A percentile compares a stretch with the other conserved stretches of the same genome.
These are phyloP conservation scores for Tolypocladium pustulatum DNA, from an alignment of 2,329 filamentous ascomycete species.

Conservation along the genomic window DNA sequence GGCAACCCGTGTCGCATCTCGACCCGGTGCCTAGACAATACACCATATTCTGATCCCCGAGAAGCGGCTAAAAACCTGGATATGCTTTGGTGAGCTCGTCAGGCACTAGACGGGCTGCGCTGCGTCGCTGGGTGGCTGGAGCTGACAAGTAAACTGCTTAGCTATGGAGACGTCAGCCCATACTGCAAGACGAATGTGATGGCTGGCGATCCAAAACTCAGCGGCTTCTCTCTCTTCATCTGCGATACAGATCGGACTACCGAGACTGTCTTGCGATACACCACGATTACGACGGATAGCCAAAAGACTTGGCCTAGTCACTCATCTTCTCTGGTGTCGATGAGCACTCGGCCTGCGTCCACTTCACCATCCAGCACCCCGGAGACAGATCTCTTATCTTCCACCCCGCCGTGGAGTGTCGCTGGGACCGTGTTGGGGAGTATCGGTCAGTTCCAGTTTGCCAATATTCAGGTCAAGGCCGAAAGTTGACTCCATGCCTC, in stretches of 20 bases:
- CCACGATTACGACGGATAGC: background rate
- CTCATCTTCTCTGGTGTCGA: background rate
- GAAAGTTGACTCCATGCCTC: background rate
- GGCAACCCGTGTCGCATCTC: constrained; percentile 5
- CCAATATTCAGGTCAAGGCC: background rate
- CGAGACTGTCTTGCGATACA: constrained; percentile 10
- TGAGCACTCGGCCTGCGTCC: background rate
- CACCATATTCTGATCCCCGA: background rate
- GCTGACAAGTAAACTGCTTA: background rate
- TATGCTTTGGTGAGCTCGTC: constrained; percentile 4
- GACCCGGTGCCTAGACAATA: constrained; percentile 8
- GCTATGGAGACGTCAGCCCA: constrained; percentile 3
- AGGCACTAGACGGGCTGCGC: background rate
- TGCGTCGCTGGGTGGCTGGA: background rate
- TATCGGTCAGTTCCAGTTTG: constrained; percentile 3
- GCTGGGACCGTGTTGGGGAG: constrained; percentile 5
- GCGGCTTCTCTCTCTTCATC: constrained; percentile 10
- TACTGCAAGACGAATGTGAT: constrained; percentile 13
- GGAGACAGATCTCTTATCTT: background rate
- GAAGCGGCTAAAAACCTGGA: constrained; percentile 1
- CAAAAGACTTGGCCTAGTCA: background rate
- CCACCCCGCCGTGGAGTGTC: background rate
- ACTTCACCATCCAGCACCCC: background rate
- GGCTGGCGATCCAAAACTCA: constrained; percentile 3
- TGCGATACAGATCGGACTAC: constrained; percentile 9